Base-by-base conservation (phyloP, 2,329 filamentous ascomycete species). In the Zopfia rhizophila region DNA sequence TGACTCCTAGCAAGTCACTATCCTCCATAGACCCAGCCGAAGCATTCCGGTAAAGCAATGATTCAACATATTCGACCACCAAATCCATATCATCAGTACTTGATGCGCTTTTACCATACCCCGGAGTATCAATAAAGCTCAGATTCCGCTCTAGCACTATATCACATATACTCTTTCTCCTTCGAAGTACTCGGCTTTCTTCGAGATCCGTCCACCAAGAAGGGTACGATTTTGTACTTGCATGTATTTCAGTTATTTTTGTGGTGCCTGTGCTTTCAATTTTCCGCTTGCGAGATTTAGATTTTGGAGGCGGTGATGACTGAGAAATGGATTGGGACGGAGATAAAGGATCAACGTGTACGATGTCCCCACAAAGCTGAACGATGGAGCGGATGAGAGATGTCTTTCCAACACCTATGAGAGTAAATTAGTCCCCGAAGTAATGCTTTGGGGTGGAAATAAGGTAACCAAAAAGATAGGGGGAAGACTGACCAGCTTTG, bases 41-140 rank as follows among this genome's bases (percentile, higher is more conserved):
- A n/a, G 80, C 80, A 28, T 85, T 84, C 53, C 84, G 84, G 45
- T 80, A 78, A 12, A 93, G 73, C 53, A 86, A 82, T 32, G 82
- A 82, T 69, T 91, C 87, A 22, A 96, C 80, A 65, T 96, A 95
- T 46, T 83, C 80, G 37, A 85, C 84, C 38, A 64, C 69, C 31
- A 70, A 58, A 28, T 53, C 56, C 30, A 56, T 61, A 14, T 61
- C 55, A 5, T 58, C 63, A 22, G 51, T 32, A 28, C 45, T 50
- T 16, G 49, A 48, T 75, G 77, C 32, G 78, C 79, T 54, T 68
- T 74, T 53, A 4, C 51, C 75, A 68, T 83, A 85, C 10, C 86
- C 86, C 8, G 88, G 84, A 2, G 89, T 93, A 73, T 97, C 93
- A 46, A 97, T 86, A 66, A 99, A 97, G 70, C 91, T 96, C 4